A percentile compares a stretch with the other conserved stretches of the same genome.
Evolutionary conservation across 805 yeast species (phyloP).

Genomic region (Yamadazyma nakazawae): DNA sequence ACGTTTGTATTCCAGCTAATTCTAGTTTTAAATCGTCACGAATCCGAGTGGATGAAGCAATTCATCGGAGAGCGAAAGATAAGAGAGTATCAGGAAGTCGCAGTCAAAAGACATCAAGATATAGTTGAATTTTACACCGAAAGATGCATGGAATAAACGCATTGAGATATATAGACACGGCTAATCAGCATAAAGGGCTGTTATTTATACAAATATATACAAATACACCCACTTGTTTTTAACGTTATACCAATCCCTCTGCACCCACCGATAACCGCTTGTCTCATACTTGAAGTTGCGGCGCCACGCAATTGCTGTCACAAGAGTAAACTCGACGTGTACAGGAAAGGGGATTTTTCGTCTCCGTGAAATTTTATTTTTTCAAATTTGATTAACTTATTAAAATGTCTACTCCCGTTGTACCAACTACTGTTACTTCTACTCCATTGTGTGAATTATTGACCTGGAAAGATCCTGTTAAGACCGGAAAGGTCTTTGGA

Average conservation of each 20-base stretch:
- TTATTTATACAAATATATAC: background rate
- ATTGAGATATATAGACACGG: background rate
- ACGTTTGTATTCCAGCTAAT: background rate
- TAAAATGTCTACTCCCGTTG: constrained; percentile 13
- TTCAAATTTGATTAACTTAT: constrained; percentile 3
- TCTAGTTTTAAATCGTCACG: background rate
- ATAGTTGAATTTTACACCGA: constrained; percentile 7
- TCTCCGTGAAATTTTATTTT: constrained; percentile 6
- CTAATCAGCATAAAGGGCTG: background rate
- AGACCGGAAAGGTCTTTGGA: constrained; percentile 75
- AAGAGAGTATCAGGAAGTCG: constrained; percentile 12
- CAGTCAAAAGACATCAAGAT: constrained; percentile 3
- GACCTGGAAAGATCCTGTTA: constrained; percentile 73
- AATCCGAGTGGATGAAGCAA: constrained; percentile 12
- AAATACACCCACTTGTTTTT: too few relatives aligned
- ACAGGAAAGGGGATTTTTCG: constrained; percentile 2
- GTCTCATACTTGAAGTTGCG: background rate
- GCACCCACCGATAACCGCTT: too few relatives aligned
- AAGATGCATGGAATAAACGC: background rate
- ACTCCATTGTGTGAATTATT: constrained; percentile 37
- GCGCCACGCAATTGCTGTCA: constrained; percentile 8
- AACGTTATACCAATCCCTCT: too few relatives aligned
- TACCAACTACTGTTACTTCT: constrained; percentile 11
- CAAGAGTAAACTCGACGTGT: constrained; percentile 4
- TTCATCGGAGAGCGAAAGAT: constrained; percentile 18